phyloP scores from a whole-genome alignment of 1,284 basidiomycete genomes.

The Ganoderma meredithae region DNA sequence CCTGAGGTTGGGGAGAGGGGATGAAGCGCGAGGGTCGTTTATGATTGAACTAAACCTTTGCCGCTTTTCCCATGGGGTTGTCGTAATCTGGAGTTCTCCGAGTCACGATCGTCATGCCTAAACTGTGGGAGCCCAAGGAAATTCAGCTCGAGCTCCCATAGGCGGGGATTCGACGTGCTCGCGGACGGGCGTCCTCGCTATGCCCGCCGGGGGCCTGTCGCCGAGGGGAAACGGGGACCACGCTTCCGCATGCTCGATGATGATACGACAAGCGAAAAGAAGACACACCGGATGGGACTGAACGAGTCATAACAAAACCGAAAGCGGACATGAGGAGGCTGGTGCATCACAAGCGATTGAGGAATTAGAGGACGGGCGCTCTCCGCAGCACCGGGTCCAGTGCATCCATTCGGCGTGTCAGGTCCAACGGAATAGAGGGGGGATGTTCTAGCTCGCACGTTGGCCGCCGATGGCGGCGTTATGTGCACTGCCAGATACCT shows the following conservation, averaged over 20 bases:
- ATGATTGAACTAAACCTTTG: too few species aligned
- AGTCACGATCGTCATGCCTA: background rate
- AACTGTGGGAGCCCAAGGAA: conserved; percentile 3
- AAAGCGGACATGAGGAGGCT: background rate
- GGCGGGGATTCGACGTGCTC: background rate
- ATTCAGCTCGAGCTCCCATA: conserved; percentile 1
- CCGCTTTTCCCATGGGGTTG: background rate
- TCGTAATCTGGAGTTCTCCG: conserved; percentile 5
- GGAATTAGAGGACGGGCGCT: conserved; percentile 6
- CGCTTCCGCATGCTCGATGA: background rate
- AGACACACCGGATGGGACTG: background rate
- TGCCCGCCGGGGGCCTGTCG: background rate
- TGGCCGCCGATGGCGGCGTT: background rate
- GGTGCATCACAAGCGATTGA: conserved; percentile 6
- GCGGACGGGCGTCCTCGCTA: conserved; percentile 1
- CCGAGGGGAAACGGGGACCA: background rate
- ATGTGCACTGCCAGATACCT: background rate
- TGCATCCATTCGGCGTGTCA: background rate
- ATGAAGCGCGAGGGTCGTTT: background rate
- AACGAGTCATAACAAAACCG: background rate
- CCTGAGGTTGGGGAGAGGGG: background rate
- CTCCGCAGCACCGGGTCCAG: conserved; percentile 4
- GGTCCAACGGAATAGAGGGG: too few species aligned
- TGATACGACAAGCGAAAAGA: background rate
- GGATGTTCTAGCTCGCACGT: background rate